phyloP scores from a whole-genome alignment of 352 stramenopile species.

The Peronospora tabacina region DNA sequence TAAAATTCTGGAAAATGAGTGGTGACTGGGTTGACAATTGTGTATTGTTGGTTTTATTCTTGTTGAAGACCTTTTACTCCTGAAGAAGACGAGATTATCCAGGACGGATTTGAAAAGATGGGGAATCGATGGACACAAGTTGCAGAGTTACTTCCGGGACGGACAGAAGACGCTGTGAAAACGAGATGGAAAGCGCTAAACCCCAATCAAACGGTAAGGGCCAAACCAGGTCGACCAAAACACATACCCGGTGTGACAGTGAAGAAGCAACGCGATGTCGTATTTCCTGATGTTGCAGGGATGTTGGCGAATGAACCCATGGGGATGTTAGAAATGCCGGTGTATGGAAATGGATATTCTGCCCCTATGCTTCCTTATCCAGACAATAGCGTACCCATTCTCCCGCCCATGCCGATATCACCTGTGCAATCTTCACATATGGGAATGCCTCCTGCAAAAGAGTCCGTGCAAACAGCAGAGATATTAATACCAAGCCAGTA shows the following conservation, averaged over 20 bases:
- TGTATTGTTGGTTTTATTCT: conserved; percentile 1
- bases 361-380: conserved; percentile 9
- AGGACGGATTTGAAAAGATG: conserved; percentile 84
- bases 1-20: background rate
- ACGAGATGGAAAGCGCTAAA: conserved; percentile 73
- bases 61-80: conserved; percentile 59
- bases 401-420: conserved; percentile 16
- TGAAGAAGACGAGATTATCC: conserved; percentile 91
- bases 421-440: conserved; percentile 23
- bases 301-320: conserved; percentile 35
- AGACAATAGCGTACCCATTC: conserved; percentile 18
- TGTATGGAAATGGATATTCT: conserved; percentile 17
- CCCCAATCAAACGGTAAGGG: conserved; percentile 49
- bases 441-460: conserved; percentile 14
- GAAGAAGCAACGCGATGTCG: conserved; percentile 37
- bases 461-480: conserved; percentile 12
- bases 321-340: conserved; percentile 22
- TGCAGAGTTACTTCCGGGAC: conserved; percentile 73
- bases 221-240: conserved; percentile 52
- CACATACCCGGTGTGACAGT: conserved; percentile 46
- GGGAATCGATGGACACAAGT: conserved; percentile 95
- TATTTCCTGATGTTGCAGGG: conserved; percentile 42
- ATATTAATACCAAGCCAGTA: conserved; percentile 28
- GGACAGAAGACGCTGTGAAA: conserved; percentile 86
- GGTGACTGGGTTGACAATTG: background rate